A percentile compares a stretch with the other conserved stretches of the same genome.
phyloP scores from a whole-genome alignment of 768 basidiomycete genomes.

The Hypsizygus marmoreus region DNA sequence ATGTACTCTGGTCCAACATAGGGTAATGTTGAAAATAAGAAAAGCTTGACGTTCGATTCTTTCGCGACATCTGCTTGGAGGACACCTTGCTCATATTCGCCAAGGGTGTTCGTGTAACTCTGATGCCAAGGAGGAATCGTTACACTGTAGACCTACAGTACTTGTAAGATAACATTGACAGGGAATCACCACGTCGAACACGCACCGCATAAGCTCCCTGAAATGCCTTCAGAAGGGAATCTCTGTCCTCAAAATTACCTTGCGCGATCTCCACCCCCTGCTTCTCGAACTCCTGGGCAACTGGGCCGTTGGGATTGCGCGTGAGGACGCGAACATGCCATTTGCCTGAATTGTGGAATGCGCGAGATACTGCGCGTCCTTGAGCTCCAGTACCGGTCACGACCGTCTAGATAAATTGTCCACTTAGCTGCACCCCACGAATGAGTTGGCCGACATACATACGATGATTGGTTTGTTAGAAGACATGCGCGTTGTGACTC shows the following conservation, averaged over 20 bases:
- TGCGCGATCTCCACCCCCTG: slow-evolving; percentile 15
- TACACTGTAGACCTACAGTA: slow-evolving; percentile 14
- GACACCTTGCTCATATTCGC: slow-evolving; percentile 14
- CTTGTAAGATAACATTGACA: not conserved
- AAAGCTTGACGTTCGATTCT: slow-evolving; percentile 14
- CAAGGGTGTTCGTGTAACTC: slow-evolving; percentile 8
- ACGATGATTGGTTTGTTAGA: slow-evolving; percentile 10
- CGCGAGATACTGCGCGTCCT: slow-evolving; percentile 11
- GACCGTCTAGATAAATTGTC: slow-evolving; percentile 4
- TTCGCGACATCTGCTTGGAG: slow-evolving; percentile 18
- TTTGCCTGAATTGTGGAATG: slow-evolving; percentile 15
- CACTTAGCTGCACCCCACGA: not conserved
- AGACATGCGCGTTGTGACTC: no score
- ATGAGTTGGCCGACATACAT: not conserved
- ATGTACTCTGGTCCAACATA: slow-evolving; percentile 17
- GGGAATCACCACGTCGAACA: no score
- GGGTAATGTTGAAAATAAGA: slow-evolving; percentile 17
- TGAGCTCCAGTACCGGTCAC: slow-evolving; percentile 17
- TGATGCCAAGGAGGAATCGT: slow-evolving; percentile 19
- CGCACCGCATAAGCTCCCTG: slow-evolving; percentile 12
- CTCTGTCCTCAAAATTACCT: slow-evolving; percentile 12
- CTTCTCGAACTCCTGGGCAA: slow-evolving; percentile 4
- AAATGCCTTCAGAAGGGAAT: slow-evolving; percentile 11
- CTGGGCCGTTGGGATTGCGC: slow-evolving; percentile 7
- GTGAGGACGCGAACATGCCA: slow-evolving; percentile 18